phyloP scores from a whole-genome alignment of 345 rosid species.

The Eucalyptus regnans region DNA sequence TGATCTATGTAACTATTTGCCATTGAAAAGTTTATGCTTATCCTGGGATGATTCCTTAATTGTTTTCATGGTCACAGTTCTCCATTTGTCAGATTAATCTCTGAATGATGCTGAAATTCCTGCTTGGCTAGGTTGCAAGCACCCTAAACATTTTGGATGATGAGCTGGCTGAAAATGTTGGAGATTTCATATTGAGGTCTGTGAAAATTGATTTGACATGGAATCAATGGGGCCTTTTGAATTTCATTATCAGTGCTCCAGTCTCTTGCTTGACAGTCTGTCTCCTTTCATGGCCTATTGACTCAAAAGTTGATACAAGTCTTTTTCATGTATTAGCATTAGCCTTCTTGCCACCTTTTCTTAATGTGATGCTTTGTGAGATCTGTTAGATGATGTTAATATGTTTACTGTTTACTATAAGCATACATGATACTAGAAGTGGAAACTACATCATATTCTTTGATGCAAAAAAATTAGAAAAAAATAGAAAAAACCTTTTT shows the following conservation, averaged over 20 bases:
- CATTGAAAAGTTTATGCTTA: background rate
- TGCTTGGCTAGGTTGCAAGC: slow-evolving; percentile 61
- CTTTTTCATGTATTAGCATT: background rate
- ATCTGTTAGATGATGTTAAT: background rate
- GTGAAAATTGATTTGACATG: background rate
- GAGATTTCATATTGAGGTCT: slow-evolving; percentile 86
- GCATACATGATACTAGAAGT: background rate
- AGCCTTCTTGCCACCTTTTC: background rate
- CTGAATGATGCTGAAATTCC: background rate
- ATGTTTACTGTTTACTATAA: background rate
- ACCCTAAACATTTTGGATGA: slow-evolving; percentile 71
- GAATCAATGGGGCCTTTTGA: background rate
- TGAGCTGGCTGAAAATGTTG: slow-evolving; percentile 57
- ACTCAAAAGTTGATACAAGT: background rate
- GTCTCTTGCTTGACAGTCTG: background rate
- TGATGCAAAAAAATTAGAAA: background rate
- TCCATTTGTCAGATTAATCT: background rate
- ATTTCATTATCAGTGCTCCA: background rate
- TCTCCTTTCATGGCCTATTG: background rate
- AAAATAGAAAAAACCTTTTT: background rate
- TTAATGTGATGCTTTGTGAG: background rate
- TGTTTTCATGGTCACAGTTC: background rate
- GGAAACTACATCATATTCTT: background rate
- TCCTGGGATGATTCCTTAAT: background rate
- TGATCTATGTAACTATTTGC: background rate